phyloP scores from a whole-genome alignment of 1,139 yeast species.

The Meyerozyma sp. region DNA sequence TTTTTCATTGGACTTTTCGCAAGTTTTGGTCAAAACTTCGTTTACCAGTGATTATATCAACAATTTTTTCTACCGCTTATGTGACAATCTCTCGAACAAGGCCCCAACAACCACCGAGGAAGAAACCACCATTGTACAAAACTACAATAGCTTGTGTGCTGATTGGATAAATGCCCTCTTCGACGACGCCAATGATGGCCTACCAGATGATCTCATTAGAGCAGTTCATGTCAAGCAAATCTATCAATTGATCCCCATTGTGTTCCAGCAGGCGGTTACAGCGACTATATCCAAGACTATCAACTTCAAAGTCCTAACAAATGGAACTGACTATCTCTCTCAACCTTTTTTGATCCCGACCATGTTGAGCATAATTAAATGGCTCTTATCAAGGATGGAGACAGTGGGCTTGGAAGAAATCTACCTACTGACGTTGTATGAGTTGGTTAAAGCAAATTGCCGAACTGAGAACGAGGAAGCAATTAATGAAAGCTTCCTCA shows the following conservation, averaged over 20 bases:
- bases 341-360: conserved; percentile 40
- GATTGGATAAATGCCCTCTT: conserved; percentile 82
- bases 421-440: background rate
- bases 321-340: conserved; percentile 42
- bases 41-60: conserved; percentile 30
- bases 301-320: conserved; percentile 24
- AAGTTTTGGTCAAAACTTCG: conserved; percentile 22
- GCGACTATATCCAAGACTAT: conserved; percentile 56
- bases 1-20: conserved; percentile 35
- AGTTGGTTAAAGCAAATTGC: background rate
- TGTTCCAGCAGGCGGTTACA: conserved; percentile 66
- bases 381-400: conserved; percentile 16
- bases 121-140: conserved; percentile 26
- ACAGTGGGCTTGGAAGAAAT: background rate
- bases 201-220: conserved; percentile 76
- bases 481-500: background rate
- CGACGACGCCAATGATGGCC: conserved; percentile 68
- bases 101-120: conserved; percentile 17
- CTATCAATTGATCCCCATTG: conserved; percentile 62
- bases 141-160: conserved; percentile 47
- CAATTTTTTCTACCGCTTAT: conserved; percentile 28
- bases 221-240: conserved; percentile 65
- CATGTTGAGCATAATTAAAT: conserved; percentile 29
- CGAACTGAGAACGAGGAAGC: background rate
- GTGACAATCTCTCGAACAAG: conserved; percentile 24